Evolutionary conservation across 2,329 filamentous ascomycete species (phyloP).

Genomic region (Phyllosticta citriasiana): DNA sequence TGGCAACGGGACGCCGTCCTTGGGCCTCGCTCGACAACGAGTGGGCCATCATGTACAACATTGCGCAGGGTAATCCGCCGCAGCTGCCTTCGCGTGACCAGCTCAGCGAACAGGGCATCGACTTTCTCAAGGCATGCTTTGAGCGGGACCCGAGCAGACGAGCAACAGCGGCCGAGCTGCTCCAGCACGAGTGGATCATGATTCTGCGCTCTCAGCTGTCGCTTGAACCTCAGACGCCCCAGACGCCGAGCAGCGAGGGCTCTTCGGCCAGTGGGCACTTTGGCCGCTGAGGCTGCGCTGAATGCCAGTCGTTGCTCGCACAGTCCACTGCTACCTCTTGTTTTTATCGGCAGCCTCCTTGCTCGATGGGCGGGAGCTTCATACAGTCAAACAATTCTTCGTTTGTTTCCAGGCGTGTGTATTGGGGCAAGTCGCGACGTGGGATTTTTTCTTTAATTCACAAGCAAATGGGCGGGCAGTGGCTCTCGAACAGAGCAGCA

Average conservation of each 20-base stretch:
- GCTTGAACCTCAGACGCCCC: constrained; percentile 38
- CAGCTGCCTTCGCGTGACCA: constrained; percentile 74
- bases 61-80: constrained; percentile 90
- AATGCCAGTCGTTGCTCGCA: not conserved
- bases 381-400: not conserved
- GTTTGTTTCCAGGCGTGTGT: not conserved
- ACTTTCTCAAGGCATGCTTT: constrained; percentile 84
- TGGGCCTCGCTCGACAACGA: constrained; percentile 97
- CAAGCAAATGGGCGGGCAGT: not conserved
- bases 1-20: constrained; percentile 87
- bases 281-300: not conserved
- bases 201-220: constrained; percentile 35
- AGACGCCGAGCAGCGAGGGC: constrained; percentile 25
- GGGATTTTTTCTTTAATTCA: not conserved
- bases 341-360: not conserved
- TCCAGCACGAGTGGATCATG: constrained; percentile 86
- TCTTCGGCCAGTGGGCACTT: not conserved
- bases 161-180: constrained; percentile 72
- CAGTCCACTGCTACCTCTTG: not conserved
- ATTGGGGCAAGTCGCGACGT: not conserved
- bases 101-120: constrained; percentile 71
- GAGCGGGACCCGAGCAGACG: constrained; percentile 69
- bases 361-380: not conserved
- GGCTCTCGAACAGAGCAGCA: not conserved
- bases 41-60: constrained; percentile 99